Conservation (phyloP, 2,329 filamentous ascomycete genomes). For the Sclerotiophoma versabilis region DNA sequence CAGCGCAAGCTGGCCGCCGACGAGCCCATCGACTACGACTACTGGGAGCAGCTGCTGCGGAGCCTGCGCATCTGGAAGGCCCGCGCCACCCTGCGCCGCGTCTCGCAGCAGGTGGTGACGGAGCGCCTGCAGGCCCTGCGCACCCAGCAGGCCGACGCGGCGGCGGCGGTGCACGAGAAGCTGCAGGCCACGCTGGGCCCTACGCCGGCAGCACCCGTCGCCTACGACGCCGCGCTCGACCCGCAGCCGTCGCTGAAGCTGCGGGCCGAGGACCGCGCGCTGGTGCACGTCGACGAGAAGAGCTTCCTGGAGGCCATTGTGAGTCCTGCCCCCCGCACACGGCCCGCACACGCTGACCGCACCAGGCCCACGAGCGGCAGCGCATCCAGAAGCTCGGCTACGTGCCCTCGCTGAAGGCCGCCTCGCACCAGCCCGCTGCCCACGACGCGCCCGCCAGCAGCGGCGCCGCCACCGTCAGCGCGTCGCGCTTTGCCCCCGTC, state of each 20-base stretch:
- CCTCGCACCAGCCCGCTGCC: conserved; percentile 34
- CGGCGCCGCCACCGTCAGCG: conserved; percentile 60
- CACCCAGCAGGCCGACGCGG: conserved; percentile 72
- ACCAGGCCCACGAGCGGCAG: conserved; percentile 62
- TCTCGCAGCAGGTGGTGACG: conserved; percentile 77
- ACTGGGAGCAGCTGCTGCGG: conserved; percentile 92
- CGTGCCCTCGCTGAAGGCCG: conserved; percentile 64
- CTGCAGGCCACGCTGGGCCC: conserved; percentile 56
- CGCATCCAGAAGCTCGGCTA: conserved; percentile 71
- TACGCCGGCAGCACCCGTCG: conserved; percentile 17
- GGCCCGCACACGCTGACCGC: not conserved
- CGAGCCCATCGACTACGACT: conserved; percentile 93
- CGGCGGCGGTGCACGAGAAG: conserved; percentile 62
- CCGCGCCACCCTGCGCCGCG: conserved; percentile 79
- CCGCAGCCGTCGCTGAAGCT: conserved; percentile 72
- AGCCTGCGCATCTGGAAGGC: conserved; percentile 91
- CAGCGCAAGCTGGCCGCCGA: conserved; percentile 83
- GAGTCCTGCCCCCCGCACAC: conserved; percentile 29
- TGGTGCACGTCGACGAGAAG: conserved; percentile 65
- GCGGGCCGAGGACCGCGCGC: conserved; percentile 66
- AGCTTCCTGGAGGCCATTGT: conserved; percentile 65
- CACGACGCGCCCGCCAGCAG: conserved; percentile 45
- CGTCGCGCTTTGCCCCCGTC: conserved; percentile 72
- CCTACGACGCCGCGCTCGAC: conserved; percentile 59
- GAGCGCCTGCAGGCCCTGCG: conserved; percentile 71